These are phyloP conservation scores for Leucocoprinus leucothites DNA, from an alignment of 768 basidiomycete genomes.

Conservation along the genomic window DNA sequence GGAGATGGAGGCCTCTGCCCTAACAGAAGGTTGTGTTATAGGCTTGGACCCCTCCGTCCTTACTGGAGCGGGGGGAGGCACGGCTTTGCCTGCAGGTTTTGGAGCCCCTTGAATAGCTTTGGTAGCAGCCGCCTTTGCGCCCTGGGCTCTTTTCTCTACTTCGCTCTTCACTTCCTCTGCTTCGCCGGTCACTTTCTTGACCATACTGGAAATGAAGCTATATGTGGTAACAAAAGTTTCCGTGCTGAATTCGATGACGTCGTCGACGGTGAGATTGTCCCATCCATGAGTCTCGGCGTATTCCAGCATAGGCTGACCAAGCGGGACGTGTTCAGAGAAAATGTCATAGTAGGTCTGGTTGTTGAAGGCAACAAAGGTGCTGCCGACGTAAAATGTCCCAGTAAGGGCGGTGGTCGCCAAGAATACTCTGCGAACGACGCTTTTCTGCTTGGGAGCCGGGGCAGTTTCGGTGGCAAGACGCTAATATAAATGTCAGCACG, in stretches of 20 bases:
- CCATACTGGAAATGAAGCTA: constrained; percentile 47
- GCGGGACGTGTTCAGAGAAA: constrained; percentile 78
- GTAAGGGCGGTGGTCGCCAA: constrained; percentile 65
- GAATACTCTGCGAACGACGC: constrained; percentile 56
- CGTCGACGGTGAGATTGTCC: constrained; percentile 68
- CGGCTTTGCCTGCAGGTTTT: constrained; percentile 36
- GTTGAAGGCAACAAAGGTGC: constrained; percentile 75
- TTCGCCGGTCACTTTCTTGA: constrained; percentile 36
- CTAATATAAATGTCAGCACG: constrained; percentile 29
- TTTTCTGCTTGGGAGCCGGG: constrained; percentile 50
- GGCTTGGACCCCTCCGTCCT: constrained; percentile 32
- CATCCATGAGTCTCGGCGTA: constrained; percentile 78
- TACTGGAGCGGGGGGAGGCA: constrained; percentile 38
- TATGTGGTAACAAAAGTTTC: constrained; percentile 47
- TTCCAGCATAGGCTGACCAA: constrained; percentile 74
- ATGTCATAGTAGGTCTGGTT: constrained; percentile 81
- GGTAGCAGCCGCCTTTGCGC: constrained; percentile 36
- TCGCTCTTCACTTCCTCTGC: constrained; percentile 30
- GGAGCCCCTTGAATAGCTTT: constrained; percentile 41
- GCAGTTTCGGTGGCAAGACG: constrained; percentile 60
- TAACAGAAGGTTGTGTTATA: constrained; percentile 29
- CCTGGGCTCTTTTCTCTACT: constrained; percentile 33
- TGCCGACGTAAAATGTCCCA: constrained; percentile 79
- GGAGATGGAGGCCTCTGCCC: constrained; percentile 33
- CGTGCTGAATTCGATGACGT: constrained; percentile 52